phyloP scores from a whole-genome alignment of 2,329 filamentous ascomycete species.

The Cladosporium colombiae region DNA sequence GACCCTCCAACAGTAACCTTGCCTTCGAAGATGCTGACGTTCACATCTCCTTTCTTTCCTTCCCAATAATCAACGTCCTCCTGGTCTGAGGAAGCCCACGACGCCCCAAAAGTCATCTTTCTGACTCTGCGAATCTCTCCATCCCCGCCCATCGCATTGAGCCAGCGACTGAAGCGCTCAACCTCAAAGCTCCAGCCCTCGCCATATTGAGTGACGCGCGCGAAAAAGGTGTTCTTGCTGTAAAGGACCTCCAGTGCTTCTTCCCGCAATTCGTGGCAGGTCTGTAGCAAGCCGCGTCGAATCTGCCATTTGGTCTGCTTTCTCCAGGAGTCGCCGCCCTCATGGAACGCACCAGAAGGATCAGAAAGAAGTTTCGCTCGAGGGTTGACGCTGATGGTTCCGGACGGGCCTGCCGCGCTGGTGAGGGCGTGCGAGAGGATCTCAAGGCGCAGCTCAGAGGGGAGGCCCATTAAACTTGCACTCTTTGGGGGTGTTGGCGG shows the following conservation, averaged over 20 bases:
- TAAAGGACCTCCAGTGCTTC: slow-evolving; percentile 2
- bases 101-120: background rate
- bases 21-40: background rate
- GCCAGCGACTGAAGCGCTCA: background rate
- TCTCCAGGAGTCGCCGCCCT: background rate
- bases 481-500: background rate
- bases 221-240: background rate
- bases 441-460: background rate
- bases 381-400: slow-evolving; percentile 9
- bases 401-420: background rate
- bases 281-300: background rate
- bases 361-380: background rate
- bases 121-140: background rate
- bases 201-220: background rate
- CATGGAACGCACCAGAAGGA: background rate
- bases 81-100: background rate
- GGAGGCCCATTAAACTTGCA: background rate
- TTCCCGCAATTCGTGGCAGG: background rate
- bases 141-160: background rate
- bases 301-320: slow-evolving; percentile 3
- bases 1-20: background rate
- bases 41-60: background rate
- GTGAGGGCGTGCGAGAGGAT: slow-evolving; percentile 6
- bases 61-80: background rate
- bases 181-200: no score